A percentile compares a stretch with the other conserved stretches of the same genome.
Evolutionary conservation across 805 yeast species (phyloP).

Genomic region (Zygoascus bituminiphila): DNA sequence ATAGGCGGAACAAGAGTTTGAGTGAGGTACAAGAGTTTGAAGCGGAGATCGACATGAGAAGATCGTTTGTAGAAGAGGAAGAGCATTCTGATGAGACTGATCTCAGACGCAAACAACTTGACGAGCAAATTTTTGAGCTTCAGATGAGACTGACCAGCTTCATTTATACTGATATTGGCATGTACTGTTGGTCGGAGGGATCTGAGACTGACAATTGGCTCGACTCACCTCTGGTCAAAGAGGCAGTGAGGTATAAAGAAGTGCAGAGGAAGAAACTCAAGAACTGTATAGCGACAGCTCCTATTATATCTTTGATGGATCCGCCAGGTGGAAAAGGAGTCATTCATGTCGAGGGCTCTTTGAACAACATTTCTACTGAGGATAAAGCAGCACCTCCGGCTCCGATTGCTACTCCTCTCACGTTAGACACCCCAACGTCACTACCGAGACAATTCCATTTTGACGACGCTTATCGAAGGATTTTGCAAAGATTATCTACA

Average conservation of each 20-base stretch:
- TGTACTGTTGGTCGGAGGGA: slow-evolving; percentile 22
- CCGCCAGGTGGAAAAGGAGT: slow-evolving; percentile 5
- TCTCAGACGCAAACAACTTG: slow-evolving; percentile 13
- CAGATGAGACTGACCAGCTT: slow-evolving; percentile 22
- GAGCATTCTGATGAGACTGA: slow-evolving; percentile 6
- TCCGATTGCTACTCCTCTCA: background rate
- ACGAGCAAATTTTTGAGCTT: slow-evolving; percentile 14
- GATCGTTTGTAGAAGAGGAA: background rate
- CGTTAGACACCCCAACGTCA: background rate
- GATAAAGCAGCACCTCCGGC: background rate
- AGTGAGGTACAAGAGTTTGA: slow-evolving; percentile 1
- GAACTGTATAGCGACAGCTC: slow-evolving; percentile 9
- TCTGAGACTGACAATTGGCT: slow-evolving; percentile 30
- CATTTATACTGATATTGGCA: slow-evolving; percentile 27
- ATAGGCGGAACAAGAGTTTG: slow-evolving; percentile 16
- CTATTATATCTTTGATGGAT: slow-evolving; percentile 5
- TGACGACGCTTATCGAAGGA: slow-evolving; percentile 20
- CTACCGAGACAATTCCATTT: slow-evolving; percentile 4
- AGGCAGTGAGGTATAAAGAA: slow-evolving; percentile 8
- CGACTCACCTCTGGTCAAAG: slow-evolving; percentile 14
- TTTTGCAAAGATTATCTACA: slow-evolving; percentile 19
- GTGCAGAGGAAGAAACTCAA: slow-evolving; percentile 9
- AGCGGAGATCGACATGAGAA: background rate
- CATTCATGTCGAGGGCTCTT: background rate
- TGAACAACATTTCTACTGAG: background rate